phyloP scores from a whole-genome alignment of 192 early-diverging fungal genomes.

The Podila epigama region DNA sequence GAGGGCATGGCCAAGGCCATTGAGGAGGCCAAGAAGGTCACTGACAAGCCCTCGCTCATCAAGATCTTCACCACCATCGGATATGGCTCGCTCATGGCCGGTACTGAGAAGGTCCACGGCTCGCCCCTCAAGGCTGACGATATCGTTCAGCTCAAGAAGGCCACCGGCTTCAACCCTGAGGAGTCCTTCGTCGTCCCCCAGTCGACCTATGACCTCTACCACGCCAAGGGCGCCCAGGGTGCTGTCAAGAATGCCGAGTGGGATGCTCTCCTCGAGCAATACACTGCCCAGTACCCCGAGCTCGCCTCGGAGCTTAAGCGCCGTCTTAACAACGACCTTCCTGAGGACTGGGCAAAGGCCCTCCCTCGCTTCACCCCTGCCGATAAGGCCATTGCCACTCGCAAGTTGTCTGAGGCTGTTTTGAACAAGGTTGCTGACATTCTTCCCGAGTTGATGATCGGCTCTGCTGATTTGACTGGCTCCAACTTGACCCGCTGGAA shows the following conservation, averaged over 20 bases:
- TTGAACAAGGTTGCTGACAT: conserved; percentile 82
- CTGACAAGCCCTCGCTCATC: conserved; percentile 91
- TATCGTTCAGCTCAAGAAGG: conserved; percentile 80
- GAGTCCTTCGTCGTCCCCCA: conserved; percentile 76
- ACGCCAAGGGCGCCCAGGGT: conserved; percentile 62
- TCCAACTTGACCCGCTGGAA: conserved; percentile 98
- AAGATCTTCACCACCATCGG: conserved; percentile 94
- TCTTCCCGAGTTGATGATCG: conserved; percentile 91
- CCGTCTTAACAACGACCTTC: conserved; percentile 78
- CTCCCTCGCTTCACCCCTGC: conserved; percentile 85
- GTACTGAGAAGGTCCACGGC: conserved; percentile 95
- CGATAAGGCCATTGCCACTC: conserved; percentile 86
- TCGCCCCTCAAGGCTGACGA: conserved; percentile 82
- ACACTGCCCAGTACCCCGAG: conserved; percentile 75
- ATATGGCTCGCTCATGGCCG: conserved; percentile 87
- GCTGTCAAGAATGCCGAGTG: conserved; percentile 74
- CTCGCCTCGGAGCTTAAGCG: conserved; percentile 79
- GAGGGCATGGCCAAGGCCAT: conserved; percentile 79
- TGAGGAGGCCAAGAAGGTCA: conserved; percentile 82
- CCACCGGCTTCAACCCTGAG: conserved; percentile 85
- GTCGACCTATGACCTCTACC: conserved; percentile 65
- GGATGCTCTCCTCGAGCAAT: conserved; percentile 77
- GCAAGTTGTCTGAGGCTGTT: conserved; percentile 89
- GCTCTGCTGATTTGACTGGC: conserved; percentile 96
- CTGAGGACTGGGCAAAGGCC: conserved; percentile 72